phyloP scores from a whole-genome alignment of 495 filamentous ascomycete species.

The Parmelia sp. region DNA sequence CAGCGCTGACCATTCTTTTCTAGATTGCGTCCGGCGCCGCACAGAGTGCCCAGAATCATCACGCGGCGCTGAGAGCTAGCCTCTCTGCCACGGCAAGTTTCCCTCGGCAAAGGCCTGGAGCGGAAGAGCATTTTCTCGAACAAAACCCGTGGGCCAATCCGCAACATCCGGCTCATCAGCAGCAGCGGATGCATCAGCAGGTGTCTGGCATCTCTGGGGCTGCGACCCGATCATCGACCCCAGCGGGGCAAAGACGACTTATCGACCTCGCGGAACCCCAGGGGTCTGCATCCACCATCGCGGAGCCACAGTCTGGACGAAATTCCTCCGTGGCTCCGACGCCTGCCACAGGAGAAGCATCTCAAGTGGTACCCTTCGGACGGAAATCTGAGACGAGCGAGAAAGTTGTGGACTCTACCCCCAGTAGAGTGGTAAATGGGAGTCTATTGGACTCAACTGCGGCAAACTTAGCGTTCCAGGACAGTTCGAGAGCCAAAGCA shows the following conservation, averaged over 20 bases:
- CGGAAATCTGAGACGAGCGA: neutral
- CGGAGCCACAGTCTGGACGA: constrained; percentile 44
- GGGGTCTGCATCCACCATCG: constrained; percentile 52
- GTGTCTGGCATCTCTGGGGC: constrained; percentile 31
- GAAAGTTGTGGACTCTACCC: constrained; percentile 5
- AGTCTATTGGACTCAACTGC: neutral
- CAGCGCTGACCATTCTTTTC: constrained; percentile 11
- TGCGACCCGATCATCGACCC: constrained; percentile 41
- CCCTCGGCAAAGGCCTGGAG: constrained; percentile 46
- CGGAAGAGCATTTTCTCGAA: constrained; percentile 76
- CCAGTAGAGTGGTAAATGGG: constrained; percentile 10
- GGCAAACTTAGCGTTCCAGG: neutral
- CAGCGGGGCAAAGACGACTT: constrained; percentile 47
- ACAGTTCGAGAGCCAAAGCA: neutral
- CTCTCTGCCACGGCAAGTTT: constrained; percentile 30
- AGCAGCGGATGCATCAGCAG: constrained; percentile 32
- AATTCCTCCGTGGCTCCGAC: constrained; percentile 44
- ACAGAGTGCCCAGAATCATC: constrained; percentile 23
- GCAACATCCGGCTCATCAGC: constrained; percentile 66
- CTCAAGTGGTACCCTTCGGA: neutral
- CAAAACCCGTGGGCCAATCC: constrained; percentile 85
- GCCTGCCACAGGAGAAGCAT: constrained; percentile 23
- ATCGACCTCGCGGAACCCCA: constrained; percentile 49
- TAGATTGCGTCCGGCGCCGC: constrained; percentile 28
- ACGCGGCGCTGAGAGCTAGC: constrained; percentile 16